These are phyloP conservation scores for Ambrosia artemisiifolia DNA, from an alignment of 129 eudicot species.

Conservation along the genomic window DNA sequence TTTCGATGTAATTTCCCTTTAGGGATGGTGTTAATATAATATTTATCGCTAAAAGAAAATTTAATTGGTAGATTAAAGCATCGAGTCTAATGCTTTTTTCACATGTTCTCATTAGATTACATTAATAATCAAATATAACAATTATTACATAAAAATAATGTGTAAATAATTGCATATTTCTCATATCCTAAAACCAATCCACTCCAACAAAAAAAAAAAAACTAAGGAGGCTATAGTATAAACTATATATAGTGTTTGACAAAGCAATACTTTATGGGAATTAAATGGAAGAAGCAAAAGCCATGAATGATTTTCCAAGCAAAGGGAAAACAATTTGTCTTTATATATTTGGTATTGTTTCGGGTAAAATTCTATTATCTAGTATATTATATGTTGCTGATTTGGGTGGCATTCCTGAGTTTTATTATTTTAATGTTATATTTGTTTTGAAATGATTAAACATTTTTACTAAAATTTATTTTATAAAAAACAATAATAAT, in stretches of 20 bases:
- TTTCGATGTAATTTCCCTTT: too few species aligned
- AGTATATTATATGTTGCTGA: not conserved
- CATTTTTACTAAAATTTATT: not conserved
- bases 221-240: too few species aligned
- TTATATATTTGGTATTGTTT: not conserved
- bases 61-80: not conserved
- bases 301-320: slow-evolving; percentile 2
- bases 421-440: not conserved
- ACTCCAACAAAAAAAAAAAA: too few species aligned
- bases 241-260: too few species aligned
- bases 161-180: not conserved
- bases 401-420: not conserved
- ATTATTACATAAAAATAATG: too few species aligned
- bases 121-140: not conserved
- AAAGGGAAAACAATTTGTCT: not conserved
- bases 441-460: not conserved
- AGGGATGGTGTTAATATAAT: too few species aligned
- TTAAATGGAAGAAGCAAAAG: slow-evolving; percentile 3
- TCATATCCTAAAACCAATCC: not conserved
- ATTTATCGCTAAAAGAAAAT: too few species aligned
- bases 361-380: not conserved
- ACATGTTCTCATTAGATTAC: not conserved
- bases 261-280: too few species aligned
- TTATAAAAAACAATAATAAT: not conserved
- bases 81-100: not conserved